Conservation (phyloP, 2,329 filamentous ascomycete species). For the Trichoderma aggressivum region DNA sequence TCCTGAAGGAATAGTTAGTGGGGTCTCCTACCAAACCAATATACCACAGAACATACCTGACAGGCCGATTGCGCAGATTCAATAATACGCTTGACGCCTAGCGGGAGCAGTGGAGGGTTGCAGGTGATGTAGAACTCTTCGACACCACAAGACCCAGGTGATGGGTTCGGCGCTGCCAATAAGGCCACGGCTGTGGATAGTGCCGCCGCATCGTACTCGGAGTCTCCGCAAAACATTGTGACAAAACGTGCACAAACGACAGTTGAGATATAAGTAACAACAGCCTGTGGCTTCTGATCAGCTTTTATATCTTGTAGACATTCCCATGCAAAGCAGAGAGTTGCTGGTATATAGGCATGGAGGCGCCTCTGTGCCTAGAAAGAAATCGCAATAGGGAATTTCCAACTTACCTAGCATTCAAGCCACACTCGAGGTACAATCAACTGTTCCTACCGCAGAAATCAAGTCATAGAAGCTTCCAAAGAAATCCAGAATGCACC, state of each 20-base stretch:
- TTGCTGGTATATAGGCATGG: background rate
- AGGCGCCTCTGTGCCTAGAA: background rate
- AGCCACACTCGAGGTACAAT: background rate
- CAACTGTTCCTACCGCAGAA: background rate
- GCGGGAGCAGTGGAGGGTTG: constrained; percentile 34
- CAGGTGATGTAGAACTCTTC: constrained; percentile 35
- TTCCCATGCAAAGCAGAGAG: background rate
- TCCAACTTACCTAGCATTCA: background rate
- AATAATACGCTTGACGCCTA: constrained; percentile 31
- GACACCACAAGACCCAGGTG: background rate
- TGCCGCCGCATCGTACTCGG: background rate
- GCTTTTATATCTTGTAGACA: too few relatives aligned
- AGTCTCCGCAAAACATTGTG: background rate
- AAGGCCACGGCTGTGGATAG: background rate
- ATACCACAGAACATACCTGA: background rate
- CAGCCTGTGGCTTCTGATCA: background rate
- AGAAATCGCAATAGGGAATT: background rate
- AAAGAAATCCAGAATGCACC: background rate
- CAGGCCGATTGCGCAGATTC: constrained; percentile 18
- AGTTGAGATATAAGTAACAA: background rate
- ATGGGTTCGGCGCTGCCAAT: background rate
- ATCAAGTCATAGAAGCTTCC: background rate
- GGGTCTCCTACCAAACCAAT: background rate
- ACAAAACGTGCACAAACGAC: background rate
- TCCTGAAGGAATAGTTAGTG: constrained; percentile 6